These are phyloP conservation scores for Viridothelium virens DNA, from an alignment of 495 filamentous ascomycete genomes.

Conservation along the genomic window DNA sequence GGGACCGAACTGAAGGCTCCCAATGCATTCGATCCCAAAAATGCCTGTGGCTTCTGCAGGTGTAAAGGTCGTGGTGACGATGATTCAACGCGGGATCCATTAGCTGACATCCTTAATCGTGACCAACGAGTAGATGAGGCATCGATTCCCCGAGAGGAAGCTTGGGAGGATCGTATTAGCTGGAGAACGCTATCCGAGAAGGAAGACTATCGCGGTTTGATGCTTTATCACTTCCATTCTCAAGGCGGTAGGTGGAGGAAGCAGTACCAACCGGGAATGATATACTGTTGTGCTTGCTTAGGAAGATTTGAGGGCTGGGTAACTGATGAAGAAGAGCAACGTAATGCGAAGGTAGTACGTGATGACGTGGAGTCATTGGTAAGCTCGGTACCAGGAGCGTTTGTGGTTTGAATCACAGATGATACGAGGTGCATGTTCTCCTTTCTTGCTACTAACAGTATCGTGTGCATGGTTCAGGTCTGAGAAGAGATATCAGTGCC, in stretches of 20 bases:
- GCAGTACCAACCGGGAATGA: slow-evolving; percentile 11
- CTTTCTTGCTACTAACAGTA: slow-evolving; percentile 8
- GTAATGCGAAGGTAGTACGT: slow-evolving; percentile 1
- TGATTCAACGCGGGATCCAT: not conserved
- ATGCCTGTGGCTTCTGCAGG: slow-evolving; percentile 10
- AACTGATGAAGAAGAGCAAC: slow-evolving; percentile 10
- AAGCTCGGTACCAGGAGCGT: slow-evolving; percentile 7
- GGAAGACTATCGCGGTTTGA: slow-evolving; percentile 10
- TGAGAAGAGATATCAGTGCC: not conserved
- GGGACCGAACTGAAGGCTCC: not conserved
- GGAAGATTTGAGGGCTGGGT: slow-evolving; percentile 4
- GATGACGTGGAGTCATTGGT: slow-evolving; percentile 9
- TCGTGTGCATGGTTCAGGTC: slow-evolving; percentile 2
- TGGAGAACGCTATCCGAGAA: slow-evolving; percentile 10
- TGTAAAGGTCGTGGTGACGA: not conserved
- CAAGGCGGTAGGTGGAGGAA: slow-evolving; percentile 8
- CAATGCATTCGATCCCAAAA: slow-evolving; percentile 7
- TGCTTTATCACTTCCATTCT: slow-evolving; percentile 9
- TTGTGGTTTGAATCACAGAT: slow-evolving; percentile 9
- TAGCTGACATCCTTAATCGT: not conserved
- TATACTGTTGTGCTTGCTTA: not conserved
- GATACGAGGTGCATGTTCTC: slow-evolving; percentile 6
- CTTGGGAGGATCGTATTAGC: slow-evolving; percentile 2
- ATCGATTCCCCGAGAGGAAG: slow-evolving; percentile 2
- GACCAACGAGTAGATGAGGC: slow-evolving; percentile 6